A percentile compares a stretch with the other conserved stretches of the same genome.
Evolutionary conservation across 163 green algal genomes (phyloP).

Genomic region (Smithsoniella earleae): DNA sequence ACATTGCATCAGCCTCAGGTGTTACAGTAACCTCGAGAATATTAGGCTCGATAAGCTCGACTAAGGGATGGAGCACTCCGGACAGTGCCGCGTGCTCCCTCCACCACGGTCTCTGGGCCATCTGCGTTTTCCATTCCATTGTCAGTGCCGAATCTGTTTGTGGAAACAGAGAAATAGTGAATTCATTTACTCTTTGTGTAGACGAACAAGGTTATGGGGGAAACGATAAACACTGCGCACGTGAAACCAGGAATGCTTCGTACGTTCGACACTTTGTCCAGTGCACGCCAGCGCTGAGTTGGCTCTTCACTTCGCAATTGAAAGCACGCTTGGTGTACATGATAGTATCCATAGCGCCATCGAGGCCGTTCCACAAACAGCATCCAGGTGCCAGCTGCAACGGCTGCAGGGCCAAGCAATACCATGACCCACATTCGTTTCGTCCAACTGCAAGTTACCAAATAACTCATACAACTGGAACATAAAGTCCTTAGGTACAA

Average conservation of each 20-base stretch:
- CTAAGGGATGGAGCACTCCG: neutral
- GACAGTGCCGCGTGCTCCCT: neutral
- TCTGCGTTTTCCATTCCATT: too few relatives aligned
- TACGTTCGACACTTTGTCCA: conserved; percentile 26
- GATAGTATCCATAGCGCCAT: conserved; percentile 28
- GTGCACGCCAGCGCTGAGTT: neutral
- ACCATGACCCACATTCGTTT: neutral
- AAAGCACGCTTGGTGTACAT: conserved; percentile 5
- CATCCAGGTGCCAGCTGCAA: neutral
- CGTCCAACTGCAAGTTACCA: conserved; percentile 18
- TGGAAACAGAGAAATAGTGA: too few relatives aligned
- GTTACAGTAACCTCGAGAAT: conserved; percentile 26
- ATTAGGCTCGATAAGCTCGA: neutral
- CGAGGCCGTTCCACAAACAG: neutral
- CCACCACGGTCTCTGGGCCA: conserved; percentile 10
- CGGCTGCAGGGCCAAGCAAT: neutral
- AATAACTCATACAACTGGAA: too few relatives aligned
- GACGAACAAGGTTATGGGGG: too few relatives aligned
- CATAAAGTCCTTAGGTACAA: too few relatives aligned
- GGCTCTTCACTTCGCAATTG: neutral
- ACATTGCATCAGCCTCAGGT: too few relatives aligned
- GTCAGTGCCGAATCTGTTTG: too few relatives aligned
- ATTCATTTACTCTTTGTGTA: too few relatives aligned
- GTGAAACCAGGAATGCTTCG: too few relatives aligned
- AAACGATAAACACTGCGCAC: too few relatives aligned